Percentiles rank a stretch among this genome's conserved stretches.
Conservation (phyloP, 1,139 yeast species). For the Geotrichum candidum region DNA sequence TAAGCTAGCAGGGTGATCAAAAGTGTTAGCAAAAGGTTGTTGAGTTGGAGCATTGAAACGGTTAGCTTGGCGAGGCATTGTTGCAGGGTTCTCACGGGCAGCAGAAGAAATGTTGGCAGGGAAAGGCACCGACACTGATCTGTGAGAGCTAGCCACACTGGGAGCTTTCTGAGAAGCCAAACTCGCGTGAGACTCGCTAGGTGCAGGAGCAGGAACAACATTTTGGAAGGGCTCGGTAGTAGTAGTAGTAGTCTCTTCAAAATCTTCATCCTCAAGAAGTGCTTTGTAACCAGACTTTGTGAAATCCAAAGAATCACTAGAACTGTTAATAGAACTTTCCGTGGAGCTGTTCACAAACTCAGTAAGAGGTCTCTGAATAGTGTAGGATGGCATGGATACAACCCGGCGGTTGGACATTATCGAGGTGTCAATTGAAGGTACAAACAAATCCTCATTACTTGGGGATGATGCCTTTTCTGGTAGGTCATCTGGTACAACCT, state of each 20-base stretch:
- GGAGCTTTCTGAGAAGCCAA: neutral
- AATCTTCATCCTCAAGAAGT: conserved; percentile 2
- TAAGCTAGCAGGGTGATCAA: neutral
- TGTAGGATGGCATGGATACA: conserved; percentile 10
- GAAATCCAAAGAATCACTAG: neutral
- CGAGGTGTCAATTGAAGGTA: conserved; percentile 13
- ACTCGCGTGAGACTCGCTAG: neutral
- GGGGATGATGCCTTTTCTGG: conserved; percentile 5
- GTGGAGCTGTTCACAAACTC: neutral
- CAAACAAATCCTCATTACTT: conserved; percentile 11
- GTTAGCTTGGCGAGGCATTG: neutral
- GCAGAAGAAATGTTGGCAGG: conserved; percentile 8
- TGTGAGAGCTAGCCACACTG: neutral
- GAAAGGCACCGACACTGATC: neutral
- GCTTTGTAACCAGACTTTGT: conserved; percentile 12
- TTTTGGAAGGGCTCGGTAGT: neutral
- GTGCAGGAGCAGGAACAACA: neutral
- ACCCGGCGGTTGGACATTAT: conserved; percentile 5
- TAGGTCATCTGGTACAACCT: neutral
- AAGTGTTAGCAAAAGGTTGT: neutral
- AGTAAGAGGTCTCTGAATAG: neutral
- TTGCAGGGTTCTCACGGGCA: conserved; percentile 2
- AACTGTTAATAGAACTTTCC: conserved; percentile 2
- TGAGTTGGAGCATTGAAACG: neutral
- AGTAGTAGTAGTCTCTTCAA: conserved; percentile 3